Conservation (phyloP, 192 early-diverging fungal species). For the Glomus cerebriforme region DNA sequence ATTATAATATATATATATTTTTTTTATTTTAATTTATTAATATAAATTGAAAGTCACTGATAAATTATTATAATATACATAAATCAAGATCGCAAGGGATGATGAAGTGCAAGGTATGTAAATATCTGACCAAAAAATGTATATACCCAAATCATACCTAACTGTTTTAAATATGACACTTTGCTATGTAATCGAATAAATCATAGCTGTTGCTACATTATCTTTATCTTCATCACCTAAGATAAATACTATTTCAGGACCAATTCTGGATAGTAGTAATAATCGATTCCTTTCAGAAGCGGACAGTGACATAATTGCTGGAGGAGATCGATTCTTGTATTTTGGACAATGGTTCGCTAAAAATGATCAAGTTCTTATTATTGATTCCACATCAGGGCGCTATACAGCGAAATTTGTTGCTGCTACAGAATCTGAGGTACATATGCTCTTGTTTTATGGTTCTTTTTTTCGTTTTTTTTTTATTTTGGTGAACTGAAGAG, state of each 20-base stretch:
- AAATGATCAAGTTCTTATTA: constrained; percentile 29
- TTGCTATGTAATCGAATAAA: not conserved
- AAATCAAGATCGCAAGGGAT: not conserved
- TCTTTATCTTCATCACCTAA: constrained; percentile 4
- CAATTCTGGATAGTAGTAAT: constrained; percentile 12
- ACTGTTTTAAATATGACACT: not conserved
- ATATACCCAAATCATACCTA: not conserved
- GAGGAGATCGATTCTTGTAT: constrained; percentile 15
- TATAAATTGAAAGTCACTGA: not conserved
- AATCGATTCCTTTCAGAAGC: not conserved
- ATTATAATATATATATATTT: not conserved
- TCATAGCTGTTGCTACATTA: not conserved
- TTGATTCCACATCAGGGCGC: constrained; percentile 18
- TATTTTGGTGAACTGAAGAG: no score
- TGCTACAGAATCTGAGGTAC: constrained; percentile 24
- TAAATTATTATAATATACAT: not conserved
- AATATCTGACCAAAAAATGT: not conserved
- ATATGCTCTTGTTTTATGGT: not conserved
- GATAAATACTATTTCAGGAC: not conserved
- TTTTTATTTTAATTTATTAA: not conserved
- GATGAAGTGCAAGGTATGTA: not conserved
- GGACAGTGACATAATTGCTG: not conserved
- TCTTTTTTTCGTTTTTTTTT: not conserved
- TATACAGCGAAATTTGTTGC: constrained; percentile 28
- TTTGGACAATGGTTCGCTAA: not conserved